Base-by-base conservation (phyloP, 1,284 basidiomycete species). In the Phaffia rhodozyma region DNA sequence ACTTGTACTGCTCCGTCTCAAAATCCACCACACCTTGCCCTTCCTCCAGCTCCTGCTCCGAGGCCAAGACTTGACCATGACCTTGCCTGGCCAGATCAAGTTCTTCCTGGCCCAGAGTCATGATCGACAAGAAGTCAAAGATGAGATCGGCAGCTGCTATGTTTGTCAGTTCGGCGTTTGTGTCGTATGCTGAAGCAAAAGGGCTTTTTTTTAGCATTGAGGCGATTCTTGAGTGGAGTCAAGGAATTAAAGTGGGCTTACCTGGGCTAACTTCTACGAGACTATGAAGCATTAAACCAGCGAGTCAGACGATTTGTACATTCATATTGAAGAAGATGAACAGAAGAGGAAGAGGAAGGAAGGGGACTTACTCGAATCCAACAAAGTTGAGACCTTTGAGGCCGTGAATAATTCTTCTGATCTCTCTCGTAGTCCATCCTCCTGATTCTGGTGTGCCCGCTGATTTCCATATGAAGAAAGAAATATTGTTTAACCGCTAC, bases 381-480 rank as follows among this genome's bases (percentile, higher is more conserved):
- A 75, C 77, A 53, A 78, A 69, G 71, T 77, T 76, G 54, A 78
- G 71, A 1, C 74, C 74, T 5, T 69, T 68, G 0, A 78, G 69
- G 1, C 72, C 71, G 58, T 76, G 72, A 1, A 78, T 67, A 65
- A 78, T 75, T 52, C 72, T 67, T 57, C 75, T 70, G 21, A 76
- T 70, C 66, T 78, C 77, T 57, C 77, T 70, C 1, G 75, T 74
- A 1, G 76, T 75, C 76, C 76, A 78, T 25, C 77, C 74, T 49
- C 77, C 77, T 0, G 75, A 72, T 65, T 77, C 75, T 13, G 74
- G 73, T 0, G 74, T 75, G 38, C 73, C 74, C 49, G 72, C 72
- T 74, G 51, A 16, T 43, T 43, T 16, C 5, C 5, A n/a, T 11
- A 7, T 1, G 48, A 21, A 7, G 38, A 16, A 43, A 7, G 13